Percentiles rank a stretch among this genome's conserved stretches.
phyloP scores from a whole-genome alignment of 208 protist species.

The Endotrypanum monterogeii region DNA sequence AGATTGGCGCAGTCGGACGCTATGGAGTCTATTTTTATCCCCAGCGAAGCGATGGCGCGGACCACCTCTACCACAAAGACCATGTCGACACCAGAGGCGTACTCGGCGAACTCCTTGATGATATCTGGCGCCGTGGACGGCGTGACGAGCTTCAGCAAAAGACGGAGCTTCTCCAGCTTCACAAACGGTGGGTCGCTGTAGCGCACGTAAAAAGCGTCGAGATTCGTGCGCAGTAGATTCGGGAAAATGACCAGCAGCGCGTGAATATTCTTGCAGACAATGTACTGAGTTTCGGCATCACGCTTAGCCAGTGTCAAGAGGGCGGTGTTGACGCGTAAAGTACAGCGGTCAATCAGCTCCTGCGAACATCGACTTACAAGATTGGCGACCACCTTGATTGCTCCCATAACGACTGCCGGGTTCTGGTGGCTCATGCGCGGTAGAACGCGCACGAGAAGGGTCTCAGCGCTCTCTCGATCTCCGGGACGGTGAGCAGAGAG shows the following conservation, averaged over 20 bases:
- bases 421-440: conserved; percentile 98
- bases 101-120: conserved; percentile 98
- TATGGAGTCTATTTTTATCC: conserved; percentile 97
- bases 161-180: conserved; percentile 99
- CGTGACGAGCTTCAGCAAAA: conserved; percentile 97
- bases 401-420: conserved; percentile 97
- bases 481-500: conserved; percentile 81
- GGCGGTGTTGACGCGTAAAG: conserved; percentile 95
- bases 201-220: conserved; percentile 98
- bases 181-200: conserved; percentile 99
- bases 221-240: conserved; percentile 87
- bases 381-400: conserved; percentile 94
- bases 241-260: conserved; percentile 97
- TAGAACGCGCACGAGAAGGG: conserved; percentile 94
- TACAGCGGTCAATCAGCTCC: conserved; percentile 62
- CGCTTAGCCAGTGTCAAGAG: conserved; percentile 85
- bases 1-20: conserved; percentile 93
- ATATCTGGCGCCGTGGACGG: conserved; percentile 91
- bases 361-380: conserved; percentile 59
- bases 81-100: conserved; percentile 98
- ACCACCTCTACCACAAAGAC: conserved; percentile 98
- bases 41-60: conserved; percentile 95
- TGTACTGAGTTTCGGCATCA: conserved; percentile 98
- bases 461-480: conserved; percentile 73
- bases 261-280: conserved; percentile 98